Evolutionary conservation across 2,329 filamentous ascomycete species (phyloP), one percentile per base, ranked within the genome.

Genomic region (Alternaria dauci): DNA sequence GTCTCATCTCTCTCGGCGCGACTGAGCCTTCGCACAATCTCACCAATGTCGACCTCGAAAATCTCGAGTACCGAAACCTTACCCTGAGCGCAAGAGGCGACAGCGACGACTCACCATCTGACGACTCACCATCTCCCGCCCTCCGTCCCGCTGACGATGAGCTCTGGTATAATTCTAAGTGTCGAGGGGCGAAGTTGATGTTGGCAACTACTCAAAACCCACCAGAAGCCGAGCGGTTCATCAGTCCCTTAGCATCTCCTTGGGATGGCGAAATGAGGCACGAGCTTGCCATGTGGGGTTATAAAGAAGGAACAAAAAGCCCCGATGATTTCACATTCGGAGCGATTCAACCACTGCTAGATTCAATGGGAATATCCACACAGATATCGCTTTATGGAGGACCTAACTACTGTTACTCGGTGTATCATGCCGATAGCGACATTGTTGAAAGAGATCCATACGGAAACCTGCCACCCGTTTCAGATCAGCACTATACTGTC

Each of bases 241-340:
- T 51, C 4, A 51, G 5, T 25, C 47, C 47, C 18, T 25, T 38
- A 8, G 34, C 30, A 16, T 51, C 47, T 36, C 32, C 8, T 4
- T 51, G 47, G 34, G 47, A 51, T 36, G 47, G 32, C 47, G 34
- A 51, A 2, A 23, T 51, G 30, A 51, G 8, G 14, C 5, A 51
- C 8, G 47, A 51, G 5, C 16, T 56, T 8, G 9, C 7, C 2
- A 41, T 11, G 2, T 59, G 52, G 52, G 57, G 57, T 11, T 59
- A 51, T 5, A 26, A 26, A 8, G 57, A 59, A n/a, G n/a, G n/a
- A n/a, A n/a, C n/a, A n/a, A n/a, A n/a, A n/a, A n/a, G n/a, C n/a
- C n/a, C n/a, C n/a, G n/a, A n/a, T n/a, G n/a, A n/a, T n/a, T n/a
- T n/a, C n/a, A n/a, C n/a, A n/a, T n/a, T n/a, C n/a, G n/a, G n/a